A percentile compares a stretch with the other conserved stretches of the same genome.
These are phyloP conservation scores for Plasmodium relictum DNA, from an alignment of 169 alveolate genomes.

Conservation along the genomic window DNA sequence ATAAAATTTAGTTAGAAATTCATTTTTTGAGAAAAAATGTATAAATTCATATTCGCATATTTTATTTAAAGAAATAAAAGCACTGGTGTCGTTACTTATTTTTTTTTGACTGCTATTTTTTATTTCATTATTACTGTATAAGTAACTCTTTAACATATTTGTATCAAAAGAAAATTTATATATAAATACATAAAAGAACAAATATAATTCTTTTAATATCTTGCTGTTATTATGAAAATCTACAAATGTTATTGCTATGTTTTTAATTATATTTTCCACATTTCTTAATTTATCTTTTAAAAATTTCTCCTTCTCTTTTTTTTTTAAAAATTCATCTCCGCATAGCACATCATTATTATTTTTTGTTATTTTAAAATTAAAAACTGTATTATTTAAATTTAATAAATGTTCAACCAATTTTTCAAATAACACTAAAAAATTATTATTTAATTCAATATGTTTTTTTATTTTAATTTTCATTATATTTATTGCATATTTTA, in stretches of 20 bases:
- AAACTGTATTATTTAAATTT: not conserved
- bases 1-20: constrained; percentile 39
- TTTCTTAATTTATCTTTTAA: constrained; percentile 20
- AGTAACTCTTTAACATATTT: not conserved
- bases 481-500: not conserved
- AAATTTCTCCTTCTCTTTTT: constrained; percentile 32
- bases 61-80: constrained; percentile 18
- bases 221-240: constrained; percentile 16
- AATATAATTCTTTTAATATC: constrained; percentile 32
- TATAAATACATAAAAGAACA: constrained; percentile 30
- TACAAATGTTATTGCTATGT: constrained; percentile 5
- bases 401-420: constrained; percentile 7
- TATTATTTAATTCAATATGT: constrained; percentile 42
- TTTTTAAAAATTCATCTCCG: constrained; percentile 18
- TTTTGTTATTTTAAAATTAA: constrained; percentile 1
- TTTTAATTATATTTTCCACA: constrained; percentile 27
- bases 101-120: not conserved
- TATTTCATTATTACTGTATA: not conserved
- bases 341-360: constrained; percentile 3
- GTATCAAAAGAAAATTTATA: constrained; percentile 22
- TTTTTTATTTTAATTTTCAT: constrained; percentile 29
- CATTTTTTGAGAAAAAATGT: constrained; percentile 9
- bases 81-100: not conserved
- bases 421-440: constrained; percentile 41
- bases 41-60: constrained; percentile 32